A percentile compares a stretch with the other conserved stretches of the same genome.
These are phyloP conservation scores for Fusarium sp. DNA, from an alignment of 2,329 filamentous ascomycete species.

Conservation along the genomic window DNA sequence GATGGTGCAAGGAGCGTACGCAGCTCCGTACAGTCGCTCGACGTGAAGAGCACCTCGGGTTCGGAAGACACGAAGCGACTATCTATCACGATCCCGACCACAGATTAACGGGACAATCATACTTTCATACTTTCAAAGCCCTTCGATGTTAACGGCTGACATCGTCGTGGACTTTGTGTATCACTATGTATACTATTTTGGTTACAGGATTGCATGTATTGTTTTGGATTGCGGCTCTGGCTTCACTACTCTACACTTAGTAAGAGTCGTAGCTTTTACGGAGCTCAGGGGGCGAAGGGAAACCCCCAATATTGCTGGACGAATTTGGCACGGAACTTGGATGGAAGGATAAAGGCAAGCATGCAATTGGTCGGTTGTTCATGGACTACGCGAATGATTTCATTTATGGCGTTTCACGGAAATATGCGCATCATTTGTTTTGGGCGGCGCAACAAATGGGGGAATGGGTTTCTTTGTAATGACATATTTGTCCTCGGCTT, in stretches of 20 bases:
- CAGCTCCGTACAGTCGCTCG: conserved; percentile 45
- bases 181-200: conserved; percentile 38
- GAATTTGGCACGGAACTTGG: conserved; percentile 24
- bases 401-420: conserved; percentile 34
- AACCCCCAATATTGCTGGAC: conserved; percentile 16
- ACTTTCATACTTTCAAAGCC: conserved; percentile 2
- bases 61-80: conserved; percentile 44
- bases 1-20: conserved; percentile 43
- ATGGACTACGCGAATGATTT: conserved; percentile 6
- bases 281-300: conserved; percentile 3
- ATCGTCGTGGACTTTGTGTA: conserved; percentile 34
- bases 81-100: conserved; percentile 46
- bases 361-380: conserved; percentile 14
- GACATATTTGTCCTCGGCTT: conserved; percentile 26
- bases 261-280: conserved; percentile 5
- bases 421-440: conserved; percentile 31
- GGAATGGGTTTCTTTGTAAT: conserved; percentile 25
- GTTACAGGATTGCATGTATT: conserved; percentile 33
- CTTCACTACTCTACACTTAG: conserved; percentile 2
- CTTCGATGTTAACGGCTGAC: background rate
- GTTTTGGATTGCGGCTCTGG: conserved; percentile 16
- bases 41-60: conserved; percentile 40
- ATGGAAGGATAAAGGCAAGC: conserved; percentile 13
- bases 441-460: conserved; percentile 34
- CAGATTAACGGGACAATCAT: conserved; percentile 25